Evolutionary conservation across 768 basidiomycete species (phyloP), one percentile per base, ranked within the genome.

Genomic region (Multifurca ochricompacta): DNA sequence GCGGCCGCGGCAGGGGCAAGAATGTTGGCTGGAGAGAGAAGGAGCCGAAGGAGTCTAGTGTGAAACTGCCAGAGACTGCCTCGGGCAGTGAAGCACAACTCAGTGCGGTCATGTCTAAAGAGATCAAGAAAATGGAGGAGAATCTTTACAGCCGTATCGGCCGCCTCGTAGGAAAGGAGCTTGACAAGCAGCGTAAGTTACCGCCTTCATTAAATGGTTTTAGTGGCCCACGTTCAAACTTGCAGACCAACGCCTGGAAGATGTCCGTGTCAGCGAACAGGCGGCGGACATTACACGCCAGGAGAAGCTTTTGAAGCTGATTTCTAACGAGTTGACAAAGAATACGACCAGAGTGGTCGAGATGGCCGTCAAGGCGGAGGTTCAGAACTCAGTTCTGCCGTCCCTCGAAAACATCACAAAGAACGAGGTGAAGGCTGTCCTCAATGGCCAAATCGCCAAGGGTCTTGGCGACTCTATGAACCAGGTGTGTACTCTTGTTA

Each of bases 281-380:
- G 76, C 81, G 9, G 85, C 85, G 58, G 89, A 91, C 64, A 88
- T 89, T 58, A 74, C 81, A 35, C 81, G 90, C 13, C 89, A 93
- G 68, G 91, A 93, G 70, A 90, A 87, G 68, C 88, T 92, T 57
- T 72, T 92, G 63, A 91, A 91, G 70, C 72, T 92, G 50, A 91
- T 92, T 61, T 91, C 89, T 21, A 87, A 80, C 1, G 87, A 91
- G 68, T 74, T 92, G 47, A 91, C 86, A 8, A 82, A 86, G 70
- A 91, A 91, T 62, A 92, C 90, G 10, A 89, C 88, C 9, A 79
- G 88, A 11, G 87, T 91, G 44, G 91, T 93, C 40, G 91, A 93
- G 71, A 78, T 85, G 77, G 91, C 89, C 13, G 85, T 92, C 64
- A 91, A 90, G 72, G 75, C 72, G 48, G 90, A 91, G 66, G 85